phyloP scores from a whole-genome alignment of 129 eudicot genomes.

The Calendula officinalis region DNA sequence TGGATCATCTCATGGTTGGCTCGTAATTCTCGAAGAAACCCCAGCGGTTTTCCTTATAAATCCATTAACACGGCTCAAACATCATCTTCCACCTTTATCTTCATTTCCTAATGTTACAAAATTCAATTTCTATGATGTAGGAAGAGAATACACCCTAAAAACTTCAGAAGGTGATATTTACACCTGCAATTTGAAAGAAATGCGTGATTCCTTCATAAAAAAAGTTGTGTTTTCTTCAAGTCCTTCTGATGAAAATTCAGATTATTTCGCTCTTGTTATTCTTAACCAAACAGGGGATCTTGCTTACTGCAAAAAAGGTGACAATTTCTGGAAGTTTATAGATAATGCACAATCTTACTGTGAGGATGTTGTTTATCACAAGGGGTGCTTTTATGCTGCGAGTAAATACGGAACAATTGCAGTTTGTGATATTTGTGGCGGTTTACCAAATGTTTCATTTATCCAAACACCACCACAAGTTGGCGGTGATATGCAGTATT shows the following conservation, averaged over 20 bases:
- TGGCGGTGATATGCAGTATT: conserved; percentile 75
- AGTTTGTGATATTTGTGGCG: conserved; percentile 46
- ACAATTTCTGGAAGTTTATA: conserved; percentile 48
- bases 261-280: conserved; percentile 47
- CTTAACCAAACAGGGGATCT: conserved; percentile 58
- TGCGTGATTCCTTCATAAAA: conserved; percentile 63
- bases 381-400: conserved; percentile 59
- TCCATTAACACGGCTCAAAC: conserved; percentile 48
- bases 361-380: conserved; percentile 63
- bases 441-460: conserved; percentile 33
- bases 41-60: conserved; percentile 53
- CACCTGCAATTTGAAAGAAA: conserved; percentile 47
- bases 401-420: conserved; percentile 62
- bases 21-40: conserved; percentile 53
- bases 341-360: conserved; percentile 41
- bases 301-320: conserved; percentile 51
- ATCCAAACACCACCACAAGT: conserved; percentile 30
- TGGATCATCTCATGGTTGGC: conserved; percentile 82
- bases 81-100: conserved; percentile 51
- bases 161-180: conserved; percentile 35
- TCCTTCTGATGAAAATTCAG: conserved; percentile 27
- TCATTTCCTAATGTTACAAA: conserved; percentile 51
- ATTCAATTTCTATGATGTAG: conserved; percentile 49
- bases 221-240: conserved; percentile 61
- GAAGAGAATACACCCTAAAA: conserved; percentile 53